Base-by-base conservation (phyloP, 371 early-diverging fungal genomes). In the Mortierella sp. region DNA sequence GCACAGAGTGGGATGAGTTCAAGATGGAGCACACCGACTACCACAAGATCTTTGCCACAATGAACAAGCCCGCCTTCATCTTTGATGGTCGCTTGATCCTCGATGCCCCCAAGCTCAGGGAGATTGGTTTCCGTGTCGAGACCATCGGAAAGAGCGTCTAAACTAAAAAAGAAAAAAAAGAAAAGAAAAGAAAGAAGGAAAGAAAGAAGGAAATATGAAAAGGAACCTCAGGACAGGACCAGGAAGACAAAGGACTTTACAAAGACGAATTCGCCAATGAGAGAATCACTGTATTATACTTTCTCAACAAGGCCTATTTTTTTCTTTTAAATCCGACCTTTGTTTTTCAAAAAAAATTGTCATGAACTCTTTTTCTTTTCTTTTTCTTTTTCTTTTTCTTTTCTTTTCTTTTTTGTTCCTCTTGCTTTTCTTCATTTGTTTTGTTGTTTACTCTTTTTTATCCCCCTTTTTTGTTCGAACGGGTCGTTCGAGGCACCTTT, bases 1-100 rank as follows among this genome's bases (percentile, higher is more conserved):
- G 90, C 48, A 96, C 97, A 29, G 96, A 96, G 70, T 98, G 98
- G 98, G 93, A 95, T 77, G 96, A 96, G 87, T 97, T 98, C 87
- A 92, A 89, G 81, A 84, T 82, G 60, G 45, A 74, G 55, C 62
- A 83, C 65, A 75, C 90, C 21, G 94, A 97, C 82, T 97, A 93
- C 83, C 48, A 83, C 57, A 83, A 80, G 76, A 90, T 96, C 62
- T 92, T 89, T 71, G 82, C 84, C 21, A 75, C 82, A 29, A 95
- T 96, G 96, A 85, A 91, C 64, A 94, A 93, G 86, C 96, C 96
- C 44, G 96, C 96, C 56, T 95, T 93, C 82, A 85, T 97, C 68
- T 97, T 98, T 83, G 98, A 98, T 80, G 98, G 98, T 56, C 94
- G 97, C 61, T 84, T 95, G 67, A 88, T 96, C 68, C 82, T 98